Evolutionary conservation across 176 grass and related monocot genomes (phyloP).

Genomic region (Urochloa ruziziensis): DNA sequence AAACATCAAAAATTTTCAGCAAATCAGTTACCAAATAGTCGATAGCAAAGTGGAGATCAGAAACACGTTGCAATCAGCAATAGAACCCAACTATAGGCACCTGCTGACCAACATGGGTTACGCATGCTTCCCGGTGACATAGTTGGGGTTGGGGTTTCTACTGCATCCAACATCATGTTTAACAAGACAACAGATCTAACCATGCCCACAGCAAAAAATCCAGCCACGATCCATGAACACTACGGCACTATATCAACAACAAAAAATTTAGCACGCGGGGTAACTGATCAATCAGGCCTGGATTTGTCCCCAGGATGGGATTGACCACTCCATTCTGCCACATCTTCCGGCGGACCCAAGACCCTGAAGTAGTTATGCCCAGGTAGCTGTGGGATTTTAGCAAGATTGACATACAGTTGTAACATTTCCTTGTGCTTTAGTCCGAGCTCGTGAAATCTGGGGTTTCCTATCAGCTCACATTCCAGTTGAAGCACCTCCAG

Average conservation of each 20-base stretch:
- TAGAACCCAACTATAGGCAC: background rate
- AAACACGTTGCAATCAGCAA: background rate
- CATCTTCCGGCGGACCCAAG: background rate
- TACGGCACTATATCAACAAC: background rate
- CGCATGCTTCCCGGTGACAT: background rate
- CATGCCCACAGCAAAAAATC: background rate
- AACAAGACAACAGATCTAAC: background rate
- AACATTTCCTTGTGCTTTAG: background rate
- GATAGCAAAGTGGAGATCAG: background rate
- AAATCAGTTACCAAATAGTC: background rate
- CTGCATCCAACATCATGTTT: background rate
- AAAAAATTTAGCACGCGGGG: background rate
- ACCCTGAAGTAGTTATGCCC: background rate
- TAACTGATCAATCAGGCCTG: background rate
- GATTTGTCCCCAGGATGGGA: background rate
- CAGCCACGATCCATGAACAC: background rate
- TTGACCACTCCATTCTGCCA: background rate
- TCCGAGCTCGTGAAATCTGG: background rate
- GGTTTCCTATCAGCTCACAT: background rate
- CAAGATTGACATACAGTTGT: background rate
- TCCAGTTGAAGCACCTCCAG: background rate
- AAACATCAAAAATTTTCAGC: background rate
- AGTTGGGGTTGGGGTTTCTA: background rate
- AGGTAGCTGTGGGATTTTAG: background rate
- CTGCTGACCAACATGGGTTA: background rate